Evolutionary conservation across 768 basidiomycete genomes (phyloP).

Genomic region (Hygrocybe coccinea): DNA sequence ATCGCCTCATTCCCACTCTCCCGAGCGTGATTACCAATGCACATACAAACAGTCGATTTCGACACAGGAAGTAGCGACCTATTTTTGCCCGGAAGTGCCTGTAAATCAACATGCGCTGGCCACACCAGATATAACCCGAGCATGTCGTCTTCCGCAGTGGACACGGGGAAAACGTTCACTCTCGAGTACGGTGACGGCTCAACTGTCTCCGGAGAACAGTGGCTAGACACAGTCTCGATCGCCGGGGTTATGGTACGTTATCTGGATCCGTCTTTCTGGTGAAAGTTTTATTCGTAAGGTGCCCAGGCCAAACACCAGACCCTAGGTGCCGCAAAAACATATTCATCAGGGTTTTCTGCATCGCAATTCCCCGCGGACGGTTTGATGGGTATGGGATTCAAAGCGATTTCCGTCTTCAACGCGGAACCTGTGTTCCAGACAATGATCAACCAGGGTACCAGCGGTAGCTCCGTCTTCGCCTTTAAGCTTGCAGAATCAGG

Average conservation of each 20-base stretch:
- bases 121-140: slow-evolving; percentile 29
- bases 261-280: slow-evolving; percentile 12
- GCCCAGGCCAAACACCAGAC: slow-evolving; percentile 19
- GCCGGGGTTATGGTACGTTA: slow-evolving; percentile 18
- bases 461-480: slow-evolving; percentile 36
- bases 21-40: neutral
- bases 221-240: slow-evolving; percentile 29
- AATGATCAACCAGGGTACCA: slow-evolving; percentile 30
- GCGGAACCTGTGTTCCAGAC: slow-evolving; percentile 38
- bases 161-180: slow-evolving; percentile 29
- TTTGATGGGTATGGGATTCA: slow-evolving; percentile 31
- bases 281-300: neutral
- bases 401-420: slow-evolving; percentile 28
- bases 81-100: slow-evolving; percentile 27
- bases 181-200: slow-evolving; percentile 45
- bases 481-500: slow-evolving; percentile 39
- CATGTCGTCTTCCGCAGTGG: slow-evolving; percentile 28
- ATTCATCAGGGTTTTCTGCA: slow-evolving; percentile 25
- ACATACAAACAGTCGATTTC: slow-evolving; percentile 22
- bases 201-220: slow-evolving; percentile 35
- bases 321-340: slow-evolving; percentile 34
- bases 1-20: neutral
- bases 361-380: slow-evolving; percentile 17
- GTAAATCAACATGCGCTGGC: slow-evolving; percentile 24
- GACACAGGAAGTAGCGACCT: slow-evolving; percentile 35